phyloP scores from a whole-genome alignment of 1,139 yeast genomes.

The Lodderomyces margitis region DNA sequence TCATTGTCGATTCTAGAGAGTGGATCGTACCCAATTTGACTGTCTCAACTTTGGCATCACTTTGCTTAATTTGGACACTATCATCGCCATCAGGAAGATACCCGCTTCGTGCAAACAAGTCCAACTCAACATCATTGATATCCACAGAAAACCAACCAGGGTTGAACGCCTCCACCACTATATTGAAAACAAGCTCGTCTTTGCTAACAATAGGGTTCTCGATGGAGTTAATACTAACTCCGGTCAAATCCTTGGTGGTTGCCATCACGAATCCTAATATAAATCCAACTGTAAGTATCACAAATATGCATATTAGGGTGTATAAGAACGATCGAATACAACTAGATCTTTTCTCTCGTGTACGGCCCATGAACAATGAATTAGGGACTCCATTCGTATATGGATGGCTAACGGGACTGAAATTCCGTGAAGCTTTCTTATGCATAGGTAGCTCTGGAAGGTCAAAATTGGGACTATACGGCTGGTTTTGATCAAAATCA shows the following conservation, averaged over 20 bases:
- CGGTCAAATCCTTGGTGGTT: conserved; percentile 77
- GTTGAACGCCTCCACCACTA: conserved; percentile 75
- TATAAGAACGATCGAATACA: conserved; percentile 54
- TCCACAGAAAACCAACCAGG: conserved; percentile 80
- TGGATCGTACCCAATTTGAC: conserved; percentile 72
- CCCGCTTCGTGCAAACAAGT: conserved; percentile 81
- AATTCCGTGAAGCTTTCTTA: conserved; percentile 10
- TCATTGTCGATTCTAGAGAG: conserved; percentile 67
- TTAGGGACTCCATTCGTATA: neutral
- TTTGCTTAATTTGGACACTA: conserved; percentile 2
- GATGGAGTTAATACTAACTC: conserved; percentile 58
- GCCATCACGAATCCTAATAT: conserved; percentile 82
- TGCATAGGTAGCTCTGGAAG: conserved; percentile 16
- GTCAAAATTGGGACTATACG: conserved; percentile 19
- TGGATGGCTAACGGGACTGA: conserved; percentile 2
- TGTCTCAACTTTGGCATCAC: conserved; percentile 49
- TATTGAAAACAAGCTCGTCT: conserved; percentile 80
- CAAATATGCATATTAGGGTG: conserved; percentile 51
- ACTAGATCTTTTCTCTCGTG: conserved; percentile 16
- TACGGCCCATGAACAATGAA: conserved; percentile 8
- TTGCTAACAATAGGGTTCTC: conserved; percentile 76
- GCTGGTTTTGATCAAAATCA: conserved; percentile 39
- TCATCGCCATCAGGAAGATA: conserved; percentile 32
- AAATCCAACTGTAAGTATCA: conserved; percentile 68
- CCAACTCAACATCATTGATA: conserved; percentile 69